Base-by-base conservation (phyloP, 768 basidiomycete species). In the Amanita rimosa region DNA sequence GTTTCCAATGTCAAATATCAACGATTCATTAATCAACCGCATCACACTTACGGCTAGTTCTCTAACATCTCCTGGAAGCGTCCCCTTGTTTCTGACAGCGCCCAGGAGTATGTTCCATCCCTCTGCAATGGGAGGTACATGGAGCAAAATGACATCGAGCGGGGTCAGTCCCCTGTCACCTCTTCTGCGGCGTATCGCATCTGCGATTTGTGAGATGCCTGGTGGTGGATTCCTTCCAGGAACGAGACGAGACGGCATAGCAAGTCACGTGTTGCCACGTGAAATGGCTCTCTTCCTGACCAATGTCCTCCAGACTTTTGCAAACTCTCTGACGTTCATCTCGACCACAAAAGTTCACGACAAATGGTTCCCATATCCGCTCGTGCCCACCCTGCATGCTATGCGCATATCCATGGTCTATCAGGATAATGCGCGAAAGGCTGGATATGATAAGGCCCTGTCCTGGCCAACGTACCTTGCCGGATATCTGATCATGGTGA, bases 51-150 rank as follows among this genome's bases (percentile, higher is more conserved):
- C 74, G 71, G 76, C 76, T 3, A 75, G 61, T 56, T 78, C 76
- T 36, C 75, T 64, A 13, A 78, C 59, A 57, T 74, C 69, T 0
- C 67, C 73, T 4, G 69, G 68, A 5, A 78, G 62, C 6, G 62
- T 63, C 17, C 75, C 75, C 50, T 71, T 68, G 0, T 65, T 71
- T 52, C 76, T 66, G 4, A 78, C 64, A 1, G 73, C 74, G 6
- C 73, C 74, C 29, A 76, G 59, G 3, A 78, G 64, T 3, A 64
- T 63, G 52, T 74, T 75, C 68, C 73, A 78, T 3, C 75, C 76
- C 6, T 68, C 67, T 3, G 74, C 76, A 27, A 72, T 63, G 1
- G 67, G 64, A 0, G 74, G 74, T 13, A 71, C 67, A 54, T 76
- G 74, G 1, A 76, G 61, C 7, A 78, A 59, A 16, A 71, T 67